A percentile compares a stretch with the other conserved stretches of the same genome.
Conservation (phyloP, 164 flowering plant species). For the Cinnamomum chago region DNA sequence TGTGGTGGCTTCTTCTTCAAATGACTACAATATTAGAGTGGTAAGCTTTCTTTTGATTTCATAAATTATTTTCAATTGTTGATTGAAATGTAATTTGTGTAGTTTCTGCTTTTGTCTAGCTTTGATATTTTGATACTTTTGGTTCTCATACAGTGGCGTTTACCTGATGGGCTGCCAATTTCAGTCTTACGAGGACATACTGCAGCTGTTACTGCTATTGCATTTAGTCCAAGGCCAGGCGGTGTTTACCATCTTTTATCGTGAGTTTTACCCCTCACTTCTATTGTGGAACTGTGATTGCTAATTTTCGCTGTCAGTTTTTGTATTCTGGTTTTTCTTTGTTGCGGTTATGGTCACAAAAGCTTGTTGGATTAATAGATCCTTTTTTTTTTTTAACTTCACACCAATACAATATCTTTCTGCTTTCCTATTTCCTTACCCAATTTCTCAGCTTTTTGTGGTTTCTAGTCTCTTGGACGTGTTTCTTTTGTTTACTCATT, state of each 20-base stretch:
- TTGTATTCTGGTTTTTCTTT: background rate
- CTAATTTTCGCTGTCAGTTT: background rate
- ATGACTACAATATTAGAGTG: conserved; percentile 86
- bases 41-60: conserved; percentile 44
- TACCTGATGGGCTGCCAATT: conserved; percentile 94
- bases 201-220: conserved; percentile 94
- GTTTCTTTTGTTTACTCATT: too few species aligned
- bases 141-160: conserved; percentile 68
- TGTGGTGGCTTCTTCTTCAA: conserved; percentile 94
- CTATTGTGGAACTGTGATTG: background rate
- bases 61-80: background rate
- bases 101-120: background rate
- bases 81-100: background rate
- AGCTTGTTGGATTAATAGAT: background rate
- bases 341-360: background rate
- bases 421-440: too few species aligned
- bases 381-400: too few species aligned
- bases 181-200: conserved; percentile 92
- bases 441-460: too few species aligned
- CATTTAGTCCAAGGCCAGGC: conserved; percentile 79
- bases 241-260: conserved; percentile 75
- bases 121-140: conserved; percentile 7
- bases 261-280: conserved; percentile 39
- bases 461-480: too few species aligned
- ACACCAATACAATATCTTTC: too few species aligned